A percentile compares a stretch with the other conserved stretches of the same genome.
Evolutionary conservation across 2,329 filamentous ascomycete species (phyloP).

Genomic region (Phaeomoniella chlamydospora): DNA sequence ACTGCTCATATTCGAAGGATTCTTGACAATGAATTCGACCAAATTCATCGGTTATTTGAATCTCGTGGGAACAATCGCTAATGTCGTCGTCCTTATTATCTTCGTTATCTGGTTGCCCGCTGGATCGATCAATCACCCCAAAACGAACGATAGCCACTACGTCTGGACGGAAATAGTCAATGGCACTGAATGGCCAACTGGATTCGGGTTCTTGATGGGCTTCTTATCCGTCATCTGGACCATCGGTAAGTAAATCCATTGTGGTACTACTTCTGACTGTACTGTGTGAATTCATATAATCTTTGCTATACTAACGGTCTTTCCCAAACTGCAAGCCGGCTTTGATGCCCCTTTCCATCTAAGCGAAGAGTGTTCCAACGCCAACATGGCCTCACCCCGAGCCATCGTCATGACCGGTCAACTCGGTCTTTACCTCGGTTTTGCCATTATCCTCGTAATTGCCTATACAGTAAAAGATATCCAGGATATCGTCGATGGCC

Average conservation of each 20-base stretch:
- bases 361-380: constrained; percentile 18
- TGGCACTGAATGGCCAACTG: constrained; percentile 17
- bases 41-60: constrained; percentile 16
- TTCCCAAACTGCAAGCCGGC: no score
- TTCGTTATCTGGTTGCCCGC: constrained; percentile 21
- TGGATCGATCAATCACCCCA: constrained; percentile 15
- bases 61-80: constrained; percentile 14
- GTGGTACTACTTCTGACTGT: neutral
- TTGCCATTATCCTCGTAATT: constrained; percentile 15
- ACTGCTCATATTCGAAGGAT: constrained; percentile 16
- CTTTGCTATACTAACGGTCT: no score
- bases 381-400: constrained; percentile 16
- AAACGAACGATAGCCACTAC: constrained; percentile 18
- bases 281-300: neutral
- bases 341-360: constrained; percentile 19
- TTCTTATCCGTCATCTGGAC: constrained; percentile 27
- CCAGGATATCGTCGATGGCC: constrained; percentile 13
- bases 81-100: constrained; percentile 16
- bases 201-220: constrained; percentile 20
- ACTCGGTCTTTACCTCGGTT: constrained; percentile 14
- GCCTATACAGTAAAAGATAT: constrained; percentile 17
- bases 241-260: no score
- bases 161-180: constrained; percentile 12
- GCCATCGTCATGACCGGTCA: constrained; percentile 18
- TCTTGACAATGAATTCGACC: constrained; percentile 19